These are phyloP conservation scores for Auriculariales sp. DNA, from an alignment of 768 basidiomycete genomes.

Conservation along the genomic window DNA sequence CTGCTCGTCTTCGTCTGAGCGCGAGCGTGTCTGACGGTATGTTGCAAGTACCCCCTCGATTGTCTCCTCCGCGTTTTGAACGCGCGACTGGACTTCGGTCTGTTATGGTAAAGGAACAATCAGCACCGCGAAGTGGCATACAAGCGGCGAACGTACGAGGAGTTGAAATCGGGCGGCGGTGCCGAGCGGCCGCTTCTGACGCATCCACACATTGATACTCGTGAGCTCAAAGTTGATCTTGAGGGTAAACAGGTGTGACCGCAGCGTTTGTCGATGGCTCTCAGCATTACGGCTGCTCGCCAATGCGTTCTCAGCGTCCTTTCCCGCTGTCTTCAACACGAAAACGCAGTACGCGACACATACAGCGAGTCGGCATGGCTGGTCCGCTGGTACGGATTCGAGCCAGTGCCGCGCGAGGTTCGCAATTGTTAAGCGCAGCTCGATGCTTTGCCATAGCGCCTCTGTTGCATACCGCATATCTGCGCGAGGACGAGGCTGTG, in stretches of 20 bases:
- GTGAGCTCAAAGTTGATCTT: constrained; percentile 34
- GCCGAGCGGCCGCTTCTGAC: constrained; percentile 10
- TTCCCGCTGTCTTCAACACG: constrained; percentile 28
- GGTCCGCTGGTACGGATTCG: constrained; percentile 16
- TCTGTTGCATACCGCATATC: constrained; percentile 48
- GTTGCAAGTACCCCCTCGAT: no score
- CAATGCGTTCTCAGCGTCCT: constrained; percentile 32
- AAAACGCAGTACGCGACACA: constrained; percentile 38
- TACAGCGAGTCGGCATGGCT: constrained; percentile 11
- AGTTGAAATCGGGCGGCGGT: no score
- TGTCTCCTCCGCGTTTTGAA: no score
- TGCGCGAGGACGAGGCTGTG: constrained; percentile 41
- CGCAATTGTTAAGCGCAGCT: constrained; percentile 37
- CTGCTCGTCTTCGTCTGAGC: no score
- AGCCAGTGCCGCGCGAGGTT: constrained; percentile 29
- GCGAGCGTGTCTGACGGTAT: no score
- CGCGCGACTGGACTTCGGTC: no score
- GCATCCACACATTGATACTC: constrained; percentile 29
- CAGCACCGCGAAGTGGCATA: no score
- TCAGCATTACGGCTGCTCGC: constrained; percentile 32
- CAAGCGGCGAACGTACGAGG: no score
- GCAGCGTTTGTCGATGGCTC: constrained; percentile 37
- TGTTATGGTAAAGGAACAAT: no score
- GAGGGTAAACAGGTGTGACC: constrained; percentile 27
- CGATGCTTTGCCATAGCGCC: constrained; percentile 39